phyloP scores from a whole-genome alignment of 495 filamentous ascomycete genomes.

The Hypoxylon perforatum region DNA sequence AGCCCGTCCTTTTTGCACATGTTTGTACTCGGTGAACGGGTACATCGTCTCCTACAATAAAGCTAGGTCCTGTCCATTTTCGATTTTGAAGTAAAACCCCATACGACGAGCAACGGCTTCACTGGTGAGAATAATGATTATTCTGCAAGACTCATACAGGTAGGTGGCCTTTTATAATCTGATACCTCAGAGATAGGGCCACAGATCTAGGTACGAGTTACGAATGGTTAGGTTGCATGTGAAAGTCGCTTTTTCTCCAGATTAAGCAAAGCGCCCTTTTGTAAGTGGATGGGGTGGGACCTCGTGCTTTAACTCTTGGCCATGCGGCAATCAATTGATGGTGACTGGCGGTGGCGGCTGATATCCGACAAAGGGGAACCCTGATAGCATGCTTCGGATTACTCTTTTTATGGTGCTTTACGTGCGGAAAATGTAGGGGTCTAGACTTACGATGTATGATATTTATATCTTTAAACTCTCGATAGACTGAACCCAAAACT shows the following conservation, averaged over 20 bases:
- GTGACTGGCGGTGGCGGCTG: constrained; percentile 7
- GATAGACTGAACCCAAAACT: no score
- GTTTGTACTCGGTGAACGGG: neutral
- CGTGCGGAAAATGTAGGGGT: neutral
- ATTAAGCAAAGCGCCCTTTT: constrained; percentile 7
- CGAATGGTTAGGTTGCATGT: constrained; percentile 31
- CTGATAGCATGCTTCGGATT: neutral
- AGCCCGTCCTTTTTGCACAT: neutral
- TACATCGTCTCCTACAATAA: neutral
- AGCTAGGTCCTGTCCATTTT: neutral
- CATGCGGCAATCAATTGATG: constrained; percentile 14
- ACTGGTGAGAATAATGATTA: no score
- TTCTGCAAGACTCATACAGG: neutral
- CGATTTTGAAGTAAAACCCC: neutral
- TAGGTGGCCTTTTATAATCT: no score
- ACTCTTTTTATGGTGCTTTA: neutral
- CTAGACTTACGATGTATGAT: no score
- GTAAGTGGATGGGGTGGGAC: constrained; percentile 16
- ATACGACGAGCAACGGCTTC: no score
- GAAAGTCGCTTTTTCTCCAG: constrained; percentile 35
- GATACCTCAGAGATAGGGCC: no score
- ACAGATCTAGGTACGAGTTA: no score
- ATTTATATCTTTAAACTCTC: no score
- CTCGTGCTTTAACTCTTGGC: constrained; percentile 22
- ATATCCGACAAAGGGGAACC: constrained; percentile 13